Base-by-base conservation (phyloP, 768 basidiomycete species). In the Mycena pura region DNA sequence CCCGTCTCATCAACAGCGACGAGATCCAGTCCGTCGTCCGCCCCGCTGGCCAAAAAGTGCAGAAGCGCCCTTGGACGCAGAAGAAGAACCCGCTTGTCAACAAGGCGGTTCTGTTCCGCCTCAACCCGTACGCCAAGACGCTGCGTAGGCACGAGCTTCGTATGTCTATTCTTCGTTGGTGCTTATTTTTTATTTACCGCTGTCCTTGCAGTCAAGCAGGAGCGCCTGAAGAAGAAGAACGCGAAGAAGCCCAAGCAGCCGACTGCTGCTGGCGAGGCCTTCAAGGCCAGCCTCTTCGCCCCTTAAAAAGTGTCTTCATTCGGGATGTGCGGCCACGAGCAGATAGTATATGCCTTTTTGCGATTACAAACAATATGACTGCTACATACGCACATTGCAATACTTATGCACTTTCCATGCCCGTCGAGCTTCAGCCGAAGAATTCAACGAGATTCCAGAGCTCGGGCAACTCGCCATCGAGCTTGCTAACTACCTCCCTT, bases 31-130 rank as follows among this genome's bases (percentile, higher is more conserved):
- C 96, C 43, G 91, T 97, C 72, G 86, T 97, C 70, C 94, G 96
- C 72, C 92, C 92, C 54, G 95, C 93, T 59, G 91, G 91, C 69
- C 81, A 87, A 64, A 91, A 93, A 78, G 73, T 80, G 63, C 89
- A 91, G 79, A 97, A 96, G 80, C 90, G 96, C 73, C 95, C 95
- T 62, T 95, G 92, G 93, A 93, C 95, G 65, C 96, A 98, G 83
- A 95, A 95, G 92, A 98, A 99, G 91, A 98, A 97, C 84, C 95
- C 96, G 52, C 86, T 97, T 71, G 77, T 86, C 80, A 97, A 97
- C 89, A 95, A 92, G 84, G 91, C 86, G 49, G 81, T 96, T 69
- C 88, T 96, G 74, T 96, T 95, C 93, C 91, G 95, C 71, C 86
- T 99, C 80, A 99, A 99, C 85, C 96, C 96, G 52, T 98, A 99